Evolutionary conservation across 345 rosid genomes (phyloP).

Genomic region (Populus alba): DNA sequence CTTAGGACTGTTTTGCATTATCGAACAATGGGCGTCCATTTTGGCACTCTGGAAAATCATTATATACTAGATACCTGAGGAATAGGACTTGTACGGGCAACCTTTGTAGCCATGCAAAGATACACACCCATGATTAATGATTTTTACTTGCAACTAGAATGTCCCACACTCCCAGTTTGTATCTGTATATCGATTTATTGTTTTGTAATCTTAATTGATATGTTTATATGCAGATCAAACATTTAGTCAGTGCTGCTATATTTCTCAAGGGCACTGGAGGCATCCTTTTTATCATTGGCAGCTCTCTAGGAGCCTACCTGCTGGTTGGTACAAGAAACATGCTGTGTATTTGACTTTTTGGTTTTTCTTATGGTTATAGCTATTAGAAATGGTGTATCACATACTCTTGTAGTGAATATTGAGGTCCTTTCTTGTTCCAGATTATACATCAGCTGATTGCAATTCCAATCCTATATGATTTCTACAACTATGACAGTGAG

Average conservation of each 20-base stretch:
- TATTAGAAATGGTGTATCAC: not conserved
- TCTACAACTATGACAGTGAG: slow-evolving; percentile 22
- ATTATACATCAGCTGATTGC: slow-evolving; percentile 16
- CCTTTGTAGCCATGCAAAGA: not conserved
- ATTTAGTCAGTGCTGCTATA: slow-evolving; percentile 21
- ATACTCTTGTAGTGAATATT: not conserved
- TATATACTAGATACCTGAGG: not conserved
- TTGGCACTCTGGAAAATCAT: not conserved
- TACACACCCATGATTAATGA: not conserved
- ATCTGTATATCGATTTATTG: not conserved
- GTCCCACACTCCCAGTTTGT: not conserved
- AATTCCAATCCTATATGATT: slow-evolving; percentile 22
- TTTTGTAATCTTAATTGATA: not conserved
- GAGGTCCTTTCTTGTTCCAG: not conserved
- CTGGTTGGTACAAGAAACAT: slow-evolving; percentile 45
- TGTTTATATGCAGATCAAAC: not conserved
- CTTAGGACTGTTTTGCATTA: not conserved
- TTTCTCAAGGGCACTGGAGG: slow-evolving; percentile 67
- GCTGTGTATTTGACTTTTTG: not conserved
- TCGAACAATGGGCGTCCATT: not conserved
- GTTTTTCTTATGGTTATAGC: not conserved
- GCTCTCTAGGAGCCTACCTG: slow-evolving; percentile 64
- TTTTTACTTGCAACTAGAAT: not conserved
- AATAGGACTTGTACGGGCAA: not conserved
- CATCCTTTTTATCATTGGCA: slow-evolving; percentile 67